Percentiles rank a stretch among this genome's conserved stretches.
Conservation (phyloP, 768 basidiomycete genomes). For the Suillus spraguei region DNA sequence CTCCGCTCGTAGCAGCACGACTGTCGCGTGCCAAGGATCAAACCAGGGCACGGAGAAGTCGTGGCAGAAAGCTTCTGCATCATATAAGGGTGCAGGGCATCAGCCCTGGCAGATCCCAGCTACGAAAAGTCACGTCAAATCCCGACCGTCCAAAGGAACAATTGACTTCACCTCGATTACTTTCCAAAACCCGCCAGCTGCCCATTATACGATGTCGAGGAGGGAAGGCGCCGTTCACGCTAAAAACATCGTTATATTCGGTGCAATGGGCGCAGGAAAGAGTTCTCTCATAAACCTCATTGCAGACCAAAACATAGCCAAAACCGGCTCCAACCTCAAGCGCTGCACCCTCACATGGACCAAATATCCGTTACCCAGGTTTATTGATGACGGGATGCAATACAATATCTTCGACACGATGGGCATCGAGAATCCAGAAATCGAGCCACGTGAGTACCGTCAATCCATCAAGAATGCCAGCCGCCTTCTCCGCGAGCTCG, state of each 20-base stretch:
- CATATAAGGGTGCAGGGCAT: not conserved
- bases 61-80: constrained; percentile 1
- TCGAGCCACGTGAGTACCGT: constrained; percentile 30
- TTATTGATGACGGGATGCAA: constrained; percentile 5
- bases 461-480: constrained; percentile 32
- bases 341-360: constrained; percentile 37
- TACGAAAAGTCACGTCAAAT: not conserved
- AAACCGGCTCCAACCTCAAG: constrained; percentile 32
- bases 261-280: constrained; percentile 40
- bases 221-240: not conserved
- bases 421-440: constrained; percentile 33
- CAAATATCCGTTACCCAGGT: constrained; percentile 23
- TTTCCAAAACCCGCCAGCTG: not conserved
- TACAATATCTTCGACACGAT: constrained; percentile 33
- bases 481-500: constrained; percentile 26
- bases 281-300: constrained; percentile 50
- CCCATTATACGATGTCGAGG: not conserved
- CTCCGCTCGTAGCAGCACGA: not conserved
- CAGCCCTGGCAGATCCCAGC: not conserved
- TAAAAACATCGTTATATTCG: constrained; percentile 34
- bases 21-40: not conserved
- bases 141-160: not conserved
- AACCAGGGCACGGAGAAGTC: not conserved
- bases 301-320: constrained; percentile 28
- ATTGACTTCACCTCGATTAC: not conserved